These are phyloP conservation scores for Aspergillus felis DNA, from an alignment of 2,329 filamentous ascomycete genomes.

Conservation along the genomic window DNA sequence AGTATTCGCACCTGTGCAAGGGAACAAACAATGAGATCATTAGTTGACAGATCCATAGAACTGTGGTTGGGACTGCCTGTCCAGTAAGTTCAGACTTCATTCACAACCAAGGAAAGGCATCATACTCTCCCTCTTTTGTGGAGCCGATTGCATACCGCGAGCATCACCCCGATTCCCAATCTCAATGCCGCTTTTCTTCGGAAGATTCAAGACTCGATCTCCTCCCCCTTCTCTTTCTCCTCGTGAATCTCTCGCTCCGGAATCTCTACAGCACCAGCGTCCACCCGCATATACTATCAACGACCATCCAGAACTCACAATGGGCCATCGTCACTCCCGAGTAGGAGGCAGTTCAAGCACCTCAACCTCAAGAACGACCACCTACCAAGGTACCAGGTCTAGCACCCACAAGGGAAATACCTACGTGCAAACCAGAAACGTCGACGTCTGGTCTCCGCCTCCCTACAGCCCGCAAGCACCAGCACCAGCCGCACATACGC, in stretches of 20 bases:
- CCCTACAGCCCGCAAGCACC: constrained; percentile 10
- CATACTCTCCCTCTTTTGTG: background rate
- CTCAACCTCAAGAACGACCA: background rate
- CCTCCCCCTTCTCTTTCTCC: background rate
- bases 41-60: background rate
- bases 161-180: background rate
- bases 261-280: background rate
- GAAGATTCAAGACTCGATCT: background rate
- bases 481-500: constrained; percentile 18
- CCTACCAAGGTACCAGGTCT: background rate
- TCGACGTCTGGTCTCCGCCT: constrained; percentile 15
- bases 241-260: background rate
- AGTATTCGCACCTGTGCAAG: background rate
- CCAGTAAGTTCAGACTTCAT: background rate
- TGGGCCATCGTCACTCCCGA: constrained; percentile 7
- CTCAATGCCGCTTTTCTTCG: background rate
- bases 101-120: background rate
- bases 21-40: background rate
- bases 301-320: background rate
- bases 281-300: background rate
- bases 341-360: background rate
- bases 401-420: background rate
- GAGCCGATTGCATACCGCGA: background rate
- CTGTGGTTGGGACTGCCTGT: background rate
- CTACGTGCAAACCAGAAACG: background rate